Evolutionary conservation across 73 alveolate species (phyloP).

Genomic region (Effrenium voratum): DNA sequence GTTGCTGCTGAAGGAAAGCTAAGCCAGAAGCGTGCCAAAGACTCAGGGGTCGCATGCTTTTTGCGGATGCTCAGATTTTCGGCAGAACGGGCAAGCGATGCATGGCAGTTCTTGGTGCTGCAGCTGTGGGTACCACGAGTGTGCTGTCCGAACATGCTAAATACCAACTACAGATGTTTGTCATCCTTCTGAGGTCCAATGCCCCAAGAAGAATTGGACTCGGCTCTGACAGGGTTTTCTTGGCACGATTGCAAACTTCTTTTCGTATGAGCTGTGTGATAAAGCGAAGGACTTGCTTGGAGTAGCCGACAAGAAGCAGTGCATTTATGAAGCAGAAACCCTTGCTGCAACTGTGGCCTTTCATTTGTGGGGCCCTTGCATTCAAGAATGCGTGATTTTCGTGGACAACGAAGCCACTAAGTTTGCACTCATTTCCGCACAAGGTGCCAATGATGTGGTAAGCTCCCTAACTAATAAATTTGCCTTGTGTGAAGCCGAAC

Average conservation of each 20-base stretch:
- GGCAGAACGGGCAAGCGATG: background rate
- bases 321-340: background rate
- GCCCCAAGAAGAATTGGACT: background rate
- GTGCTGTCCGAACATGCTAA: background rate
- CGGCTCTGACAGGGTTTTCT: background rate
- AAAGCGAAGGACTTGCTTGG: background rate
- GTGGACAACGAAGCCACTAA: conserved; percentile 18
- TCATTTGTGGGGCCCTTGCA: background rate
- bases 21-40: background rate
- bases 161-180: background rate
- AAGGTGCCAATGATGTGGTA: background rate
- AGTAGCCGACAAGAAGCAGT: no score
- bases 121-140: background rate
- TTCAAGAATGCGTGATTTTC: background rate
- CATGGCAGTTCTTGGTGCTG: background rate
- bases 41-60: background rate
- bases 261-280: background rate
- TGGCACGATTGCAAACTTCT: background rate
- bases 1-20: background rate
- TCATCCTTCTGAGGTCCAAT: background rate
- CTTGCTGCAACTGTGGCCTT: background rate
- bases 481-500: background rate
- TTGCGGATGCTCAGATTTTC: background rate
- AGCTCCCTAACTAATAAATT: background rate
- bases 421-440: background rate